Conservation (phyloP, 352 stramenopile species). For the Globisporangium perplexum region DNA sequence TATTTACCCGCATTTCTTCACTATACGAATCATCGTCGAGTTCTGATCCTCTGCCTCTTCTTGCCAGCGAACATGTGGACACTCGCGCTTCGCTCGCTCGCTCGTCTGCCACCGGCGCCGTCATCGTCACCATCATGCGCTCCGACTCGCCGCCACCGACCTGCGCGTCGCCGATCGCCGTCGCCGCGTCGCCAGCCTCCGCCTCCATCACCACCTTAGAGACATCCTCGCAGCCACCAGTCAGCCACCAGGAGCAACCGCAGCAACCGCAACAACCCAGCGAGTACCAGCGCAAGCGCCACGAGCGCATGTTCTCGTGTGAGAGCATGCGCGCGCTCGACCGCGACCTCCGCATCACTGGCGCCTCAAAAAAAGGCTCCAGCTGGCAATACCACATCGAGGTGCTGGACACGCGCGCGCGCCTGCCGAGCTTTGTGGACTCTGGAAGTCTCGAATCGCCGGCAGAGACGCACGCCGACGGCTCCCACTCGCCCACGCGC, state of each 20-base stretch:
- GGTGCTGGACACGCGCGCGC: constrained; percentile 56
- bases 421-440: constrained; percentile 17
- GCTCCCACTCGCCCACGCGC: background rate
- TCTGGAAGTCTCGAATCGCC: constrained; percentile 13
- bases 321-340: constrained; percentile 22
- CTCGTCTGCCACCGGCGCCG: background rate
- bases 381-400: constrained; percentile 83
- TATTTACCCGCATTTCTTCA: background rate
- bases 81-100: background rate
- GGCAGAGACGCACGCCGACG: constrained; percentile 5
- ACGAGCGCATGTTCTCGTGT: constrained; percentile 15
- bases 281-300: constrained; percentile 14
- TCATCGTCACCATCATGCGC: background rate
- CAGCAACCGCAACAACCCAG: background rate
- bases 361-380: constrained; percentile 51
- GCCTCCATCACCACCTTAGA: constrained; percentile 1
- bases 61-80: background rate
- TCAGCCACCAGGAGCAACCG: background rate
- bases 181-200: background rate
- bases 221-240: background rate
- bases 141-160: background rate
- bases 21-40: background rate
- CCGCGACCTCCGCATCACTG: constrained; percentile 67
- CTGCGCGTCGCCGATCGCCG: constrained; percentile 4
- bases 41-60: constrained; percentile 1